These are phyloP conservation scores for Phytophthora europaea DNA, from an alignment of 352 stramenopile species.

Conservation along the genomic window DNA sequence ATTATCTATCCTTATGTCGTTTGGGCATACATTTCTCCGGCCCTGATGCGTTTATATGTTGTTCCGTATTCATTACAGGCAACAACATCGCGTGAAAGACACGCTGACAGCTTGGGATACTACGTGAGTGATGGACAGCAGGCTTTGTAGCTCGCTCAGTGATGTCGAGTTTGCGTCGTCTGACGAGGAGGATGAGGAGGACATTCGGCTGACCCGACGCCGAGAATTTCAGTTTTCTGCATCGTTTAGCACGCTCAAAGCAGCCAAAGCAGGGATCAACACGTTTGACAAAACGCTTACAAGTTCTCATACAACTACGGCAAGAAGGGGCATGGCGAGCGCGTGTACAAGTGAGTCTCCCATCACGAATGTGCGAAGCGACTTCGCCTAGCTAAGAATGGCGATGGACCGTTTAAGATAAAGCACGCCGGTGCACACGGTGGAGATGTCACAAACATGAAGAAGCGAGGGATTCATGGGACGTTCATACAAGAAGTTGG, in stretches of 20 bases:
- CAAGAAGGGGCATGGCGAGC: neutral
- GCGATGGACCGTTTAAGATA: neutral
- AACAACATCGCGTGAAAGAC: no score
- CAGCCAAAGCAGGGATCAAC: neutral
- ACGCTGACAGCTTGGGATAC: no score
- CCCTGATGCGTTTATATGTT: no score
- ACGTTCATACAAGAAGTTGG: neutral
- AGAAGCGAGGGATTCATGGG: neutral
- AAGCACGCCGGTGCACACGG: neutral
- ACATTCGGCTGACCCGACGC: neutral
- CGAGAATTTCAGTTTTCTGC: neutral
- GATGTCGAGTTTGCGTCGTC: neutral
- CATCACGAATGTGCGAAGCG: neutral
- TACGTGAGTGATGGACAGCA: no score
- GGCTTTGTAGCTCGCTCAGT: neutral
- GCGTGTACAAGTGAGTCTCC: neutral
- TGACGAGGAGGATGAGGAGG: neutral
- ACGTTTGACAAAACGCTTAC: neutral
- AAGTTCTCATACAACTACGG: neutral
- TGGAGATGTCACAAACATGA: neutral
- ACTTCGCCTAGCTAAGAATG: neutral
- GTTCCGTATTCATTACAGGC: no score
- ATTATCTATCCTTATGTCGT: no score
- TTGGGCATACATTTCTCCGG: no score
- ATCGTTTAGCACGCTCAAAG: neutral